Conservation (phyloP, 768 basidiomycete genomes). For the Cystobasidium onofrii region DNA sequence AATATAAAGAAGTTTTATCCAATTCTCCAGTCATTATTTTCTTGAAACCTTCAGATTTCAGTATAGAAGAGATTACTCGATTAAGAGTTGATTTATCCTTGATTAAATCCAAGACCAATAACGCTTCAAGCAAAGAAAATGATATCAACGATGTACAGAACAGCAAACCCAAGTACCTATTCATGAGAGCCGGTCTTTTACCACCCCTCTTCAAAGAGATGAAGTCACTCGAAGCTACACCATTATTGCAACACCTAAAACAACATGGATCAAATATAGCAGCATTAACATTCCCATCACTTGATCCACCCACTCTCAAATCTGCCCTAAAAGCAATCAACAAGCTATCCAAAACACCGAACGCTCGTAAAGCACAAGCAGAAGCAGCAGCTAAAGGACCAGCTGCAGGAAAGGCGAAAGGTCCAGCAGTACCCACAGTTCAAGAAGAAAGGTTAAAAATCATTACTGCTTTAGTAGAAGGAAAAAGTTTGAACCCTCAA, state of each 20-base stretch:
- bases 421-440: background rate
- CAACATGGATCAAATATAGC: background rate
- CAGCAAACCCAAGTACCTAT: background rate
- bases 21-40: slow-evolving; percentile 19
- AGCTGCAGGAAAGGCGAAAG: slow-evolving; percentile 3
- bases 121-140: background rate
- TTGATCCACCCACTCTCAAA: slow-evolving; percentile 31
- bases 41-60: slow-evolving; percentile 22
- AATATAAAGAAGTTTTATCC: slow-evolving; percentile 24
- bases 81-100: slow-evolving; percentile 17
- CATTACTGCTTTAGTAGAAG: slow-evolving; percentile 24
- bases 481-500: background rate
- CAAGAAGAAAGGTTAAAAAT: slow-evolving; percentile 11
- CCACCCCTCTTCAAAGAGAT: slow-evolving; percentile 23
- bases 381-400: background rate
- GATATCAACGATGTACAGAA: background rate
- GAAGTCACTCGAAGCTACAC: background rate
- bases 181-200: slow-evolving; percentile 25
- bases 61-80: slow-evolving; percentile 8
- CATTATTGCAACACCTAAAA: background rate
- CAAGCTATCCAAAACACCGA: slow-evolving; percentile 21
- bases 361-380: slow-evolving; percentile 3
- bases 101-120: background rate
- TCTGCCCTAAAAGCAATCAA: slow-evolving; percentile 17
- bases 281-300: background rate